These are phyloP conservation scores for Agrocybe chaxingu DNA, from an alignment of 768 basidiomycete genomes.

Conservation along the genomic window DNA sequence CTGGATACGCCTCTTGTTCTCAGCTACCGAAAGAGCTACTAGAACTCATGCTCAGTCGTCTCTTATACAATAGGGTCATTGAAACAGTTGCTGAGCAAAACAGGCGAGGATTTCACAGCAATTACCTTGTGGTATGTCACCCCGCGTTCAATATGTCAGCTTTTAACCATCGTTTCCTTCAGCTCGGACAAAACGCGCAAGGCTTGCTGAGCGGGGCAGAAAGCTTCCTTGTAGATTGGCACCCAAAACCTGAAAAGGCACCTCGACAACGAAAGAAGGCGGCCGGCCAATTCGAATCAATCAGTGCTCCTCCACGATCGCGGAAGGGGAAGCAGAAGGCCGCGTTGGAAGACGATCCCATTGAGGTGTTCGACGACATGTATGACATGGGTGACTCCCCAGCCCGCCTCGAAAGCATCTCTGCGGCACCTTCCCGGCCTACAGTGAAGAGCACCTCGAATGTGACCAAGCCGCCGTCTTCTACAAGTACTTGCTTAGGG, in stretches of 20 bases:
- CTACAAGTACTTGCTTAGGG: slow-evolving; percentile 9
- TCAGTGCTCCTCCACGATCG: slow-evolving; percentile 18
- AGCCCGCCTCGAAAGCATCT: no score
- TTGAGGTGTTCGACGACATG: slow-evolving; percentile 28
- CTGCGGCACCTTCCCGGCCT: no score
- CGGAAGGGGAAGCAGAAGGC: slow-evolving; percentile 25
- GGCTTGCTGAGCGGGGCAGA: slow-evolving; percentile 22
- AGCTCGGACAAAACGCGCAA: slow-evolving; percentile 33
- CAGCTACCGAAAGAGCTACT: slow-evolving; percentile 47
- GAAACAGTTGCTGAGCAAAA: slow-evolving; percentile 41
- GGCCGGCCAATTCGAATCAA: slow-evolving; percentile 16
- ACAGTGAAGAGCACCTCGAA: background rate
- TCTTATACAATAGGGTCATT: slow-evolving; percentile 50
- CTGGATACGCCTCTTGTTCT: slow-evolving; percentile 53
- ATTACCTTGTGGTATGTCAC: slow-evolving; percentile 48
- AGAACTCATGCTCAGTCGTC: slow-evolving; percentile 63
- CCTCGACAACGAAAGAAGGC: slow-evolving; percentile 15
- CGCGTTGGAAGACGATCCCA: slow-evolving; percentile 28
- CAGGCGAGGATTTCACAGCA: slow-evolving; percentile 42
- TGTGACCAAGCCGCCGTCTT: background rate
- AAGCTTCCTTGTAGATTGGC: slow-evolving; percentile 27
- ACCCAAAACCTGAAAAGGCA: slow-evolving; percentile 26
- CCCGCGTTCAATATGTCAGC: background rate
- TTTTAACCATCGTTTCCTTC: background rate
- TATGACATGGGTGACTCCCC: slow-evolving; percentile 9